phyloP scores from a whole-genome alignment of 805 yeast genomes.

The Candida insectorum region DNA sequence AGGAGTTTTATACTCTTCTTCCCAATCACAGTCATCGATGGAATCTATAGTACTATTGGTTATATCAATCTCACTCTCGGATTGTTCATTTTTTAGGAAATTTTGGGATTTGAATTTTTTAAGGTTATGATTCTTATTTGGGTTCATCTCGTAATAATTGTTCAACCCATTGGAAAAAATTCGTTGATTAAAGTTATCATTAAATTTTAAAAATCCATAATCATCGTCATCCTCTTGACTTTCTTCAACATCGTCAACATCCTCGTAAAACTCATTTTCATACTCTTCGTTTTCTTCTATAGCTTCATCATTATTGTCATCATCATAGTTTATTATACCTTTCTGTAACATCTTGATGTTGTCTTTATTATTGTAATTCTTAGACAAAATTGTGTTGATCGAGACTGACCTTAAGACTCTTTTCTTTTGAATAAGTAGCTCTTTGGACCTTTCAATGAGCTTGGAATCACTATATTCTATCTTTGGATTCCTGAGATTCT shows the following conservation, averaged over 20 bases:
- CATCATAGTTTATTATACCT: conserved; percentile 12
- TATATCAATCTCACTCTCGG: conserved; percentile 5
- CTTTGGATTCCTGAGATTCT: conserved; percentile 24
- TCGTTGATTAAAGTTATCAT: conserved; percentile 21
- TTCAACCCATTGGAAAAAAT: conserved; percentile 26
- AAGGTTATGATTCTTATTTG: conserved; percentile 15
- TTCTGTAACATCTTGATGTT: conserved; percentile 12
- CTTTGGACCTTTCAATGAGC: conserved; percentile 46
- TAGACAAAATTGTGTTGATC: conserved; percentile 22
- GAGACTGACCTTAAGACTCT: conserved; percentile 40
- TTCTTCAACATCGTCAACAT: conserved; percentile 11
- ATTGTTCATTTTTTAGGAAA: conserved; percentile 4
- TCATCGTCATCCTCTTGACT: conserved; percentile 28
- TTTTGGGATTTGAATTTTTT: conserved; percentile 39
- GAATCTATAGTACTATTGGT: conserved; percentile 5
- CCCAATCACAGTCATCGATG: conserved; percentile 10
- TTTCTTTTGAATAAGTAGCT: conserved; percentile 41
- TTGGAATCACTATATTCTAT: conserved; percentile 53
- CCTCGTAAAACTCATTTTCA: background rate
- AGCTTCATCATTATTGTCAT: conserved; percentile 18
- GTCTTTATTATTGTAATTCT: conserved; percentile 13
- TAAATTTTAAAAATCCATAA: conserved; percentile 27
- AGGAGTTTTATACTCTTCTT: conserved; percentile 8
- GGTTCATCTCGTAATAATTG: conserved; percentile 21
- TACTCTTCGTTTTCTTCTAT: conserved; percentile 1